Base-by-base conservation (phyloP, 495 filamentous ascomycete species). In the Xylaria flabelliformis region DNA sequence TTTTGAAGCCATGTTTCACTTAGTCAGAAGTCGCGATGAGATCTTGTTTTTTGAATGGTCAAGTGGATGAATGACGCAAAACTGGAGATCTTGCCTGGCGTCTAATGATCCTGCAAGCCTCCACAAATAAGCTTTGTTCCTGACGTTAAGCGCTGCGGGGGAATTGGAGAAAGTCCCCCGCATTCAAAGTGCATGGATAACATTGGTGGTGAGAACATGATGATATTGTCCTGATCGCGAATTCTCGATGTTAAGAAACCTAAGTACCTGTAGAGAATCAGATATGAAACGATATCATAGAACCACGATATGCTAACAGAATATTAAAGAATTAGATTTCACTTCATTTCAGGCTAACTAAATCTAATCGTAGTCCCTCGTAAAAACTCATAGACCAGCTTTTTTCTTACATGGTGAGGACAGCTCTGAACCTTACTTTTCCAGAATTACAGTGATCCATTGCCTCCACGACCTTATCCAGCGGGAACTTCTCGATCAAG, bases 401-500 rank as follows among this genome's bases (percentile, higher is more conserved):
- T 6, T 56, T 55, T 59, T 44, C 39, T 72, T 85, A 81, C 84
- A 90, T 89, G 0, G 84, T 82, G 62, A 89, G 68, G 15, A 90
- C 88, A 6, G 78, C 79, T 44, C 87, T 82, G 72, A 88, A 90
- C 46, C 85, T 76, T 19, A 85, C 85, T 24, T 79, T 82, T 21
- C 86, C 84, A 4, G 76, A 78, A 24, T 76, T 15, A 82, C 88
- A 86, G 41, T 78, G 75, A 55, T 86, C 82, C 75, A 82, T 87
- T 5, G 88, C 88, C 68, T 88, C 85, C 64, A 88, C 82, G 0
- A 80, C 88, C 59, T 89, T 85, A 1, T 84, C 82, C 6, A 94
- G 80, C 9, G 87, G 86, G 70, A 87, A 92, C 73, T 82, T 88
- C 82, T 93, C 87, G 32, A 93, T 82, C 81, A 90, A 73, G 76